A percentile compares a stretch with the other conserved stretches of the same genome.
Conservation (phyloP, 1,139 yeast species). For the Geotrichum bryndzae region DNA sequence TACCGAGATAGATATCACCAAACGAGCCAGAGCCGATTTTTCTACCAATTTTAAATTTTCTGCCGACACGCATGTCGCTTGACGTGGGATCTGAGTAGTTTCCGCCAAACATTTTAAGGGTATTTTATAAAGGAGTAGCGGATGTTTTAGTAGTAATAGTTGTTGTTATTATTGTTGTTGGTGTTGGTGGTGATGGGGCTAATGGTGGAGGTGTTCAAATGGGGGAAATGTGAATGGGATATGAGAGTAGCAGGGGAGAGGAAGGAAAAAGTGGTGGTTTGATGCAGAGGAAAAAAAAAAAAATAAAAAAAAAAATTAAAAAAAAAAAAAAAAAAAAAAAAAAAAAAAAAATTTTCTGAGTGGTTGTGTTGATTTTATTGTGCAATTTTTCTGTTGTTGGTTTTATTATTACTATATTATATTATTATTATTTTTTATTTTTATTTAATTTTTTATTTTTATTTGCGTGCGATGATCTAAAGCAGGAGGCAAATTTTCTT, state of each 20-base stretch:
- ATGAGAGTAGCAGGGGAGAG: neutral
- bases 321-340: no score
- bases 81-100: neutral
- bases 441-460: neutral
- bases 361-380: no score
- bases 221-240: neutral
- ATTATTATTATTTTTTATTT: neutral
- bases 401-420: neutral
- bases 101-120: neutral
- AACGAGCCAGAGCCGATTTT: conserved; percentile 97
- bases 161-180: no score
- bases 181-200: neutral
- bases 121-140: neutral
- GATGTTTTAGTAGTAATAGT: no score
- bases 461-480: conserved; percentile 10
- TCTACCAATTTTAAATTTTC: conserved; percentile 90
- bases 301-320: no score
- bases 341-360: neutral
- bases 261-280: conserved; percentile 5
- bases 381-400: conserved; percentile 2
- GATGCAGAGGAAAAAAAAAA: neutral
- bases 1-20: conserved; percentile 87
- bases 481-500: neutral
- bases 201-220: neutral
- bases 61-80: conserved; percentile 80